Evolutionary conservation across 169 alveolate species (phyloP), one percentile per base, ranked within the genome.

Genomic region (Plasmodium coatneyi): DNA sequence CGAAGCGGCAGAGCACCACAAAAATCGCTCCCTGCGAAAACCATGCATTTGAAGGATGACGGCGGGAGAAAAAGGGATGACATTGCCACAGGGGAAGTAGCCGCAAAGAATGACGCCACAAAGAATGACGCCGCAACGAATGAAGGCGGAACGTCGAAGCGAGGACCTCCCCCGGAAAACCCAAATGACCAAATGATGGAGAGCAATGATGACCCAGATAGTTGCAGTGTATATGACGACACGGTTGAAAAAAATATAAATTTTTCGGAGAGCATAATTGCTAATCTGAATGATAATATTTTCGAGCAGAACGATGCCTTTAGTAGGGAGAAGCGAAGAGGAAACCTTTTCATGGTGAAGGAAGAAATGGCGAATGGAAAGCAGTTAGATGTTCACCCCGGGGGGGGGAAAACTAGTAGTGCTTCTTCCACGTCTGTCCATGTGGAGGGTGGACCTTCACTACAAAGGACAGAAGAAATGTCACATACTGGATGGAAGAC

Each of bases 141-240:
- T 4, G 76, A 80, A 46, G 32, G 12, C 3, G 19, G 19, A 3
- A 80, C 6, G 32, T 12, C 30, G 36, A 66, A 66, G 36, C 30
- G 16, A 7, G 76, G n/a, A 28, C 14, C 36, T 6, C 6, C 41
- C 36, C 28, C 19, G 41, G 22, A n/a, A 2, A 19, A 3, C 41
- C 30, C 3, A 66, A 66, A 25, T 25, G 39, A 66, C 12, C 39
- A 25, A 66, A 66, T 66, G 76, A 0, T 66, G 30, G n/a, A 5
- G 36, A 22, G 39, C 36, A 66, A 66, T 7, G 76, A 66, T 66
- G 76, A 66, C 41, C 36, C 36, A n/a, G 76, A 28, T 66, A 66
- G 76, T 25, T 22, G 41, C 60, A 80, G 66, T 22, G 72, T 80
- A 80, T 41, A 49, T 7, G 86, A 82, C 41, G 90, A 82, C 70